phyloP scores from a whole-genome alignment of 345 rosid genomes.

The Moricandia moricandioides region DNA sequence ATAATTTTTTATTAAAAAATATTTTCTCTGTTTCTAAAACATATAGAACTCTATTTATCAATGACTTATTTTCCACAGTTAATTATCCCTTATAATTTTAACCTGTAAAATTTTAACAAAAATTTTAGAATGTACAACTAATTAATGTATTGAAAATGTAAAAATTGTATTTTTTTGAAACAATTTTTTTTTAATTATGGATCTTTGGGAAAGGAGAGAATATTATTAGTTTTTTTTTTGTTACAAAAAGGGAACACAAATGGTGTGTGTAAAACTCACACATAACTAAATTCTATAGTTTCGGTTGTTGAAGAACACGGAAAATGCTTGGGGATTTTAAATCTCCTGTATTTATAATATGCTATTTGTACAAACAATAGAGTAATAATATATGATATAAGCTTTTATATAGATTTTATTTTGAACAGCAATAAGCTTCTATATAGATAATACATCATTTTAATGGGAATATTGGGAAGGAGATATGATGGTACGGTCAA shows the following conservation, averaged over 20 bases:
- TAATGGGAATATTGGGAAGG: slow-evolving; percentile 18
- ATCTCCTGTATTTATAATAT: background rate
- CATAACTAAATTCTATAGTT: background rate
- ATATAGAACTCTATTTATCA: too few species aligned
- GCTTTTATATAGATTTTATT: background rate
- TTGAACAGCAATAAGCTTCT: background rate
- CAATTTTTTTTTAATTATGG: too few species aligned
- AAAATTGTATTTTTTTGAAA: too few species aligned
- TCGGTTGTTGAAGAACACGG: slow-evolving; percentile 26
- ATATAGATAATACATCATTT: background rate
- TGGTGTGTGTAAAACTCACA: slow-evolving; percentile 16
- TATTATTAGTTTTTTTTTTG: background rate
- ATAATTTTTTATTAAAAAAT: too few species aligned
- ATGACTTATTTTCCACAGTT: too few species aligned
- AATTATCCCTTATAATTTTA: too few species aligned
- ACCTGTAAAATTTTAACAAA: too few species aligned
- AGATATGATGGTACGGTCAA: slow-evolving; percentile 17
- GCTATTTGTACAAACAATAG: background rate
- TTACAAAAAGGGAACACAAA: slow-evolving; percentile 6
- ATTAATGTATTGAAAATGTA: too few species aligned
- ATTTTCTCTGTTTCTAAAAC: too few species aligned
- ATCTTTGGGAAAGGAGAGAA: too few species aligned
- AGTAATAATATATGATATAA: background rate
- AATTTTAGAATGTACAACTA: too few species aligned
- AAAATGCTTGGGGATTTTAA: slow-evolving; percentile 7